A percentile compares a stretch with the other conserved stretches of the same genome.
Evolutionary conservation across 2,329 filamentous ascomycete species (phyloP).

Genomic region (Cercospora sesami): DNA sequence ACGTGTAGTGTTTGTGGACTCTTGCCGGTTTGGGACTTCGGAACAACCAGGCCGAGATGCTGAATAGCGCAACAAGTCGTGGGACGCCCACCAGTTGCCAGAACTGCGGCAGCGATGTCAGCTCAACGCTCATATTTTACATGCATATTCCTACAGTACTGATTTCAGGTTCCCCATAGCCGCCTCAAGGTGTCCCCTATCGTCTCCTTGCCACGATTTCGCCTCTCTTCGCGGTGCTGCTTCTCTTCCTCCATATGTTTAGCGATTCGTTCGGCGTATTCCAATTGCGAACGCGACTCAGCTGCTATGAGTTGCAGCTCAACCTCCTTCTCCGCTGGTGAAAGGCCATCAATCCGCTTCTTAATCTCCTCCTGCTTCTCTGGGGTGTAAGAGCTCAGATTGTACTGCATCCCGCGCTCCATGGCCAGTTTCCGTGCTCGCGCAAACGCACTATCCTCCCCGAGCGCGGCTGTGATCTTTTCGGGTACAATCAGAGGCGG

Average conservation of each 20-base stretch:
- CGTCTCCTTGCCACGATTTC: constrained; percentile 55
- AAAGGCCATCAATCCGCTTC: constrained; percentile 38
- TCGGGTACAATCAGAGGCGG: constrained; percentile 53
- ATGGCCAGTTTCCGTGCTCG: constrained; percentile 30
- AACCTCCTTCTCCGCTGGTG: constrained; percentile 47
- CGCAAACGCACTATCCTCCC: constrained; percentile 36
- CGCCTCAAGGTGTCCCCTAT: constrained; percentile 45
- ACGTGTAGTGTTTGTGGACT: constrained; percentile 14
- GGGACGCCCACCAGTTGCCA: neutral
- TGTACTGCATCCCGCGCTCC: constrained; percentile 44
- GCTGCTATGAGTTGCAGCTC: constrained; percentile 66
- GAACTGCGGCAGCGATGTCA: neutral
- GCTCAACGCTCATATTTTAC: neutral
- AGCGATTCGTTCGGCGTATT: constrained; percentile 59
- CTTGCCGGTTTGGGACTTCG: constrained; percentile 12
- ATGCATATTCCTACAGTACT: neutral
- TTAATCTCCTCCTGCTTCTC: constrained; percentile 60
- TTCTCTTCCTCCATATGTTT: constrained; percentile 59
- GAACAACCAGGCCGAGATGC: neutral
- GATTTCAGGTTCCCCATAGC: constrained; percentile 31
- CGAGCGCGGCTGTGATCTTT: constrained; percentile 33
- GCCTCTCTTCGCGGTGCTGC: constrained; percentile 56
- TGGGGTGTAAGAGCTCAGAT: constrained; percentile 55
- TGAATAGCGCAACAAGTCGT: neutral
- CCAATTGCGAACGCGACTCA: constrained; percentile 61